Conservation (phyloP, 257 asterid genomes). For the Nicotiana noctiflora region DNA sequence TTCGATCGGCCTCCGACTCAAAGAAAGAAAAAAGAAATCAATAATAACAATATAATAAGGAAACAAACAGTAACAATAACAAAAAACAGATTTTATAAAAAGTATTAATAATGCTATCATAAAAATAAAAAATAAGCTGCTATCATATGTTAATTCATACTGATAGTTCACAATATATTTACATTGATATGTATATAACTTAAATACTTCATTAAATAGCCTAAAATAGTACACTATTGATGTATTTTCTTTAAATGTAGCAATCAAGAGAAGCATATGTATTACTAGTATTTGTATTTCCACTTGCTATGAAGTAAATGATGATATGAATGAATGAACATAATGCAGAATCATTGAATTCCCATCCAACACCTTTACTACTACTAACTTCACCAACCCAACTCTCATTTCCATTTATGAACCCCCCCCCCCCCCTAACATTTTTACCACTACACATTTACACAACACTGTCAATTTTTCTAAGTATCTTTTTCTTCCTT, state of each 20-base stretch:
- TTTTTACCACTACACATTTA: slow-evolving; percentile 19
- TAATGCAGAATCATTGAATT: slow-evolving; percentile 31
- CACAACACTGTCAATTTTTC: slow-evolving; percentile 13
- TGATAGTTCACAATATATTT: no score
- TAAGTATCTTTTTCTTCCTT: background rate
- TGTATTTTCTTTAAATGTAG: background rate
- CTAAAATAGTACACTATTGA: background rate
- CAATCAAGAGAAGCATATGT: background rate
- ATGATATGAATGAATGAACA: slow-evolving; percentile 3
- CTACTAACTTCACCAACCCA: slow-evolving; percentile 31
- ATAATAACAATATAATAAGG: no score
- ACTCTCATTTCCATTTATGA: slow-evolving; percentile 30
- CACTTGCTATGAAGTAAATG: slow-evolving; percentile 6
- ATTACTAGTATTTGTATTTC: background rate
- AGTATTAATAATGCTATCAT: no score
- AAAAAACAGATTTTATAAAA: no score
- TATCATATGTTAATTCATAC: no score
- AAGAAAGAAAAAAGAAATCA: no score
- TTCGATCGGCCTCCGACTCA: no score
- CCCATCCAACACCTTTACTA: slow-evolving; percentile 22
- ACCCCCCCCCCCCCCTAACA: slow-evolving; percentile 39
- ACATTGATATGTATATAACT: background rate
- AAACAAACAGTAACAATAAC: no score
- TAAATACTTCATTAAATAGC: background rate
- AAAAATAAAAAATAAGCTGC: no score